Percentiles rank a stretch among this genome's conserved stretches.
These are phyloP conservation scores for Periconia sp. DNA, from an alignment of 2,329 filamentous ascomycete species.

Conservation along the genomic window DNA sequence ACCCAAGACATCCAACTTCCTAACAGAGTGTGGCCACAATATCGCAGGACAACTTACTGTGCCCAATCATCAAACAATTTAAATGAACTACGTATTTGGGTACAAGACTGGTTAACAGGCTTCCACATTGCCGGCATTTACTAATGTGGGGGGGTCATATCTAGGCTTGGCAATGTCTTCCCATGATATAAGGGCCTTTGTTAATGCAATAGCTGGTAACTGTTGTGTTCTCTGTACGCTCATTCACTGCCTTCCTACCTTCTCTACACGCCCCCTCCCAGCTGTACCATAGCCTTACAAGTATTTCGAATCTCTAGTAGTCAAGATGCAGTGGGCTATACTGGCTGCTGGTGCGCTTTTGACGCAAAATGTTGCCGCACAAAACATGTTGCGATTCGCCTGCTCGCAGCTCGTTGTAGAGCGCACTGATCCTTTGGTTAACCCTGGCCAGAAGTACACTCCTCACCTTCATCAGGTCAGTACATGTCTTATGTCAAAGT, in stretches of 20 bases:
- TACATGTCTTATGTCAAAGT: background rate
- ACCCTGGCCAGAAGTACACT: constrained; percentile 38
- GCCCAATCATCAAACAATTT: constrained; percentile 29
- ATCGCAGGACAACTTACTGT: constrained; percentile 17
- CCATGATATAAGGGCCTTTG: constrained; percentile 28
- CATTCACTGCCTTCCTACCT: constrained; percentile 11
- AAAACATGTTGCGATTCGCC: constrained; percentile 37
- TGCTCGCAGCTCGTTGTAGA: constrained; percentile 40
- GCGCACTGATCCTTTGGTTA: constrained; percentile 36
- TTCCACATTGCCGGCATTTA: constrained; percentile 30
- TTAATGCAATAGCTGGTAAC: constrained; percentile 15
- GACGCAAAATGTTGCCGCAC: constrained; percentile 25
- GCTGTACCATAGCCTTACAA: constrained; percentile 6
- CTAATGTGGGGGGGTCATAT: constrained; percentile 15
- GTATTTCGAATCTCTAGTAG: constrained; percentile 10
- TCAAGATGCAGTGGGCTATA: constrained; percentile 34
- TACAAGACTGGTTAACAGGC: constrained; percentile 20
- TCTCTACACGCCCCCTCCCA: constrained; percentile 3
- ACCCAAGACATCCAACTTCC: constrained; percentile 13
- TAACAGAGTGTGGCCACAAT: constrained; percentile 19
- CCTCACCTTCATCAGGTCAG: constrained; percentile 35
- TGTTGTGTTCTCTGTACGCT: constrained; percentile 11
- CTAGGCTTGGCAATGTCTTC: constrained; percentile 3
- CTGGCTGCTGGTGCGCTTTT: constrained; percentile 26
- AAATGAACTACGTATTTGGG: constrained; percentile 33